Conservation (phyloP, 257 asterid genomes). For the Parsonsia alboflavescens region DNA sequence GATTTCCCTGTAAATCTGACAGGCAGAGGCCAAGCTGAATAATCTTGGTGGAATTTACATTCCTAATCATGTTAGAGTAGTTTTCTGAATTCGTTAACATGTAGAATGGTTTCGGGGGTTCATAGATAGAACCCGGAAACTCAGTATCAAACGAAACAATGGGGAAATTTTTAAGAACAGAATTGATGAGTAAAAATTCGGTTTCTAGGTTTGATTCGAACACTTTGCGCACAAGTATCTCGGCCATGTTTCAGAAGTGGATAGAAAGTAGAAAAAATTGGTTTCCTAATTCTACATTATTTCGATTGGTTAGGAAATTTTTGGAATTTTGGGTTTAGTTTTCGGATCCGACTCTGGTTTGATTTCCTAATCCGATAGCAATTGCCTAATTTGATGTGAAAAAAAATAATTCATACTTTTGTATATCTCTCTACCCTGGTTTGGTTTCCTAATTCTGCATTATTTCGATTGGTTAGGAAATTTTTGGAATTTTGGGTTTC, state of each 20-base stretch:
- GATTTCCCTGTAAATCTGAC: conserved; percentile 15
- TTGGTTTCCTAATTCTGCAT: too few relatives aligned
- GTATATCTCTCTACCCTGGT: too few relatives aligned
- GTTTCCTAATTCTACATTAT: too few relatives aligned
- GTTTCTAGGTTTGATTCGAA: neutral
- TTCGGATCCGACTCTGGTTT: too few relatives aligned
- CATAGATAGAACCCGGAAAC: conserved; percentile 19
- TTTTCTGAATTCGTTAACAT: neutral
- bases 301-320: too few relatives aligned
- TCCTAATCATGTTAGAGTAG: conserved; percentile 20
- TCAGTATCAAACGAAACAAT: conserved; percentile 17
- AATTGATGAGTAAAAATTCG: neutral
- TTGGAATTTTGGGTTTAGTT: too few relatives aligned
- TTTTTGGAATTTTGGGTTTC: too few relatives aligned
- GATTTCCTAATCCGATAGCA: too few relatives aligned
- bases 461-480: too few relatives aligned
- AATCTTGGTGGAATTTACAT: conserved; percentile 22
- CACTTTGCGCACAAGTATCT: neutral
- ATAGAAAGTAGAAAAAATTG: too few relatives aligned
- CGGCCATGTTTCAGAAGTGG: neutral
- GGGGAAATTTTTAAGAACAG: neutral
- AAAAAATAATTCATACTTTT: too few relatives aligned
- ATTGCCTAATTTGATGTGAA: too few relatives aligned
- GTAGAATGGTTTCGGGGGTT: neutral
- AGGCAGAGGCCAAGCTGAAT: conserved; percentile 40